A percentile compares a stretch with the other conserved stretches of the same genome.
These are phyloP conservation scores for Porphyra umbilicalis DNA, from an alignment of 31 red algal genomes.

Conservation along the genomic window DNA sequence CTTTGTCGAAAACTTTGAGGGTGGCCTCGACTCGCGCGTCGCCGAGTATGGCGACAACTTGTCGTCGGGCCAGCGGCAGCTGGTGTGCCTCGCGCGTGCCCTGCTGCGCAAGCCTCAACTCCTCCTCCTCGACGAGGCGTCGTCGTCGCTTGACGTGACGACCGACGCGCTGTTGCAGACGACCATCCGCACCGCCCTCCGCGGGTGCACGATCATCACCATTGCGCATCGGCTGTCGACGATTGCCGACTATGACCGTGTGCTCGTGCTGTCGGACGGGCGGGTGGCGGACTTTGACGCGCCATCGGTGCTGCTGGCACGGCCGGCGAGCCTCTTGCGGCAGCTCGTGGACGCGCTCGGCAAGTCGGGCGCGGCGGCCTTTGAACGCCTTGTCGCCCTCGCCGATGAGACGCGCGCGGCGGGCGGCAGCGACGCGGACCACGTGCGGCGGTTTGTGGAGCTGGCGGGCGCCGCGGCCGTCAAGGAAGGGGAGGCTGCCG, in stretches of 20 bases:
- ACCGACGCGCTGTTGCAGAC: conserved; percentile 90
- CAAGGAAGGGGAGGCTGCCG: background rate
- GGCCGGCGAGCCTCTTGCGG: conserved; percentile 26
- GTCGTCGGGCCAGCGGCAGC: conserved; percentile 87
- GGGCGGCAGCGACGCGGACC: background rate
- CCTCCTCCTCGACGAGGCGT: conserved; percentile 93
- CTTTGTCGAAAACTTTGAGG: conserved; percentile 55
- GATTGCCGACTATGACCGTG: conserved; percentile 77
- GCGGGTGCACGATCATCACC: conserved; percentile 87
- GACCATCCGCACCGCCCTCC: conserved; percentile 76
- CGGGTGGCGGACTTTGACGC: conserved; percentile 56
- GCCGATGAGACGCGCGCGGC: background rate
- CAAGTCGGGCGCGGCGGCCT: conserved; percentile 20
- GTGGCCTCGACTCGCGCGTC: conserved; percentile 74
- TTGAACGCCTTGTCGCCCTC: conserved; percentile 6
- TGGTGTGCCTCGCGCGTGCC: conserved; percentile 88
- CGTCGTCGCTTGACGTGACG: conserved; percentile 74
- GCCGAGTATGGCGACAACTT: conserved; percentile 94
- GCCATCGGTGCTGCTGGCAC: conserved; percentile 35
- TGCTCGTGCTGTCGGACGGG: conserved; percentile 72
- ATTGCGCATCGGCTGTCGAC: conserved; percentile 97
- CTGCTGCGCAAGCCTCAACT: conserved; percentile 83
- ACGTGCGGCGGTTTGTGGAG: background rate
- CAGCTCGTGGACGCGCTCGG: conserved; percentile 68
- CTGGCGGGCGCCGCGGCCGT: background rate